phyloP scores from a whole-genome alignment of 148 eudicot species.

The Rhododendron ferrugineum region DNA sequence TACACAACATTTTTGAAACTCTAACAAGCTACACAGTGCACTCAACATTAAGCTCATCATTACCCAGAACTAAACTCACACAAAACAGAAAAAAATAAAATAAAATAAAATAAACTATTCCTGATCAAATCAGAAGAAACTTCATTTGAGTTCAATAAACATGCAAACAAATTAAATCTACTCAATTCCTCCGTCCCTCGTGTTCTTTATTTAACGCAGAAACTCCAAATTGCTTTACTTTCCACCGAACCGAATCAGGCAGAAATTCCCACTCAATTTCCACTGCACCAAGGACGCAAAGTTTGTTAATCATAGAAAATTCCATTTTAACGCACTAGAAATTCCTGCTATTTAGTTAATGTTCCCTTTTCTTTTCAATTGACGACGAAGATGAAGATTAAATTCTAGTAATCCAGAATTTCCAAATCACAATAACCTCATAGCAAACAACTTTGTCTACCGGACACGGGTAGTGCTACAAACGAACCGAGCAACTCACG shows the following conservation, averaged over 20 bases:
- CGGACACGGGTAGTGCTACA: neutral
- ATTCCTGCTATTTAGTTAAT: neutral
- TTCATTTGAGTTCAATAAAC: neutral
- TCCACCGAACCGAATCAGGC: neutral
- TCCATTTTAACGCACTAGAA: neutral
- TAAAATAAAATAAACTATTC: too few relatives aligned
- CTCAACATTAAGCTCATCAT: too few relatives aligned
- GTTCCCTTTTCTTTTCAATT: neutral
- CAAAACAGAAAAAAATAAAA: too few relatives aligned
- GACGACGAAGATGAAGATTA: neutral
- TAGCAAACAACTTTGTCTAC: neutral
- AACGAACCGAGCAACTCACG: too few relatives aligned
- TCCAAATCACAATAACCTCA: neutral
- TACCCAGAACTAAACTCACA: too few relatives aligned
- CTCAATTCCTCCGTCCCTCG: neutral
- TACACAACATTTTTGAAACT: too few relatives aligned
- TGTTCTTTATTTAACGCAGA: neutral
- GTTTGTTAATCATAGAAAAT: neutral
- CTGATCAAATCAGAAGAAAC: neutral
- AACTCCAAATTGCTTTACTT: too few relatives aligned
- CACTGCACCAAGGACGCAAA: neutral
- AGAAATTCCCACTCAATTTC: neutral
- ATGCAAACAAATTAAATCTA: neutral
- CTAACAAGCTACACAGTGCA: too few relatives aligned
- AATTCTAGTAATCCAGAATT: neutral